Evolutionary conservation across 129 eudicot genomes (phyloP).

Genomic region (Silybum marianum): DNA sequence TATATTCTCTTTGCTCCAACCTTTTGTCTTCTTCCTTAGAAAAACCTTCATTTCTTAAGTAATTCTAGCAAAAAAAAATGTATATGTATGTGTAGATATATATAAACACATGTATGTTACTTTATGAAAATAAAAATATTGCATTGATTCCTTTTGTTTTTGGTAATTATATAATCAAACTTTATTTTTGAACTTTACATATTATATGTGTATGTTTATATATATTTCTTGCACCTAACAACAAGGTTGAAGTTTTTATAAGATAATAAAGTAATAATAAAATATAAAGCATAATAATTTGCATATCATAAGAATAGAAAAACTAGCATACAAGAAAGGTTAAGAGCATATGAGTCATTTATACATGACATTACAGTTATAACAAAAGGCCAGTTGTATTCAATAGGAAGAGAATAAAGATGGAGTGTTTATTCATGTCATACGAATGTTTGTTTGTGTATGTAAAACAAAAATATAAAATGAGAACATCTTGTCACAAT

Average conservation of each 20-base stretch:
- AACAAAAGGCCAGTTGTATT: too few relatives aligned
- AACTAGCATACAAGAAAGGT: neutral
- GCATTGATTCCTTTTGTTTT: neutral
- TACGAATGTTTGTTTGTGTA: neutral
- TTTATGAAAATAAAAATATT: neutral
- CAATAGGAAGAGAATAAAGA: neutral
- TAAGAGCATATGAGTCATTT: too few relatives aligned
- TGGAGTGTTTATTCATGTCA: neutral
- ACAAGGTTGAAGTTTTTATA: neutral
- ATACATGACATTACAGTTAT: too few relatives aligned
- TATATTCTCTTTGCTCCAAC: conserved; percentile 17
- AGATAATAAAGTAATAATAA: neutral
- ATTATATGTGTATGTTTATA: neutral
- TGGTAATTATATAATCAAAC: neutral
- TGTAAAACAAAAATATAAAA: neutral
- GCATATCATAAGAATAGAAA: neutral
- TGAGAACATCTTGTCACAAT: neutral
- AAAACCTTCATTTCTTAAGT: neutral
- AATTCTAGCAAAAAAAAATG: neutral
- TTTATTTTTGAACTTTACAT: conserved; percentile 1
- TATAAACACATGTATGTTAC: neutral
- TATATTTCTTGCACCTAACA: neutral
- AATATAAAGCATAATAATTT: too few relatives aligned
- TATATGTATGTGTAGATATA: neutral
- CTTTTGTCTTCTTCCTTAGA: conserved; percentile 8